Evolutionary conservation across 768 basidiomycete genomes (phyloP), one percentile per base, ranked within the genome.

Genomic region (Leccinum obscurum): DNA sequence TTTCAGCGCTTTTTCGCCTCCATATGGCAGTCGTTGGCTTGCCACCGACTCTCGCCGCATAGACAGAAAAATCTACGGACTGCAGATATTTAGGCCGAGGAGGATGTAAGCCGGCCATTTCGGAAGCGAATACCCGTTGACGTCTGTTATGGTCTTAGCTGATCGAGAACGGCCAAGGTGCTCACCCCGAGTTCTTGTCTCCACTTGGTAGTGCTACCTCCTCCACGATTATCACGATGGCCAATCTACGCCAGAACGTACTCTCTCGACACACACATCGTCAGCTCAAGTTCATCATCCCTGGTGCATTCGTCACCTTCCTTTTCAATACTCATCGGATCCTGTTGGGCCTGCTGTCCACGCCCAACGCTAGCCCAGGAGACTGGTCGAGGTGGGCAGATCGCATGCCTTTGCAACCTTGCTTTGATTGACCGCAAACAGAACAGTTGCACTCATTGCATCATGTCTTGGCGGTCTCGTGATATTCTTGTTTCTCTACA

Each of bases 211-310:
- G 34, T 34, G 32, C 10, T 48, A 48, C 46, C n/a, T 20, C 17
- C 10, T 13, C 20, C 28, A 58, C 35, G 49, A 57, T 48, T 14
- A 35, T 48, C 62, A 49, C 48, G 20, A 74, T 75, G 73, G 24
- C 56, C 49, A 54, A 54, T 56, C 57, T 62, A 54, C 65, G 30
- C 48, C 52, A 62, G 52, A 60, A 51, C 6, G 54, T 63, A n/a
- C 48, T 78, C 49, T 78, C 77, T 35, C 70, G 76, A 58, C 86
- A 91, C 70, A 83, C 85, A 1, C 69, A 83, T 58, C 80, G 82
- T 54, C 90, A 91, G 76, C 81, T 92, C 68, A 89, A 91, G 69
- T 85, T 91, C 57, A 83, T 90, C 51, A 67, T 91, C 11, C 89
- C 90, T n/a, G 90, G 90, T 11, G 85, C 78, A 2, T 67, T 75